Base-by-base conservation (phyloP, 768 basidiomycete genomes). In the Russula earlei region DNA sequence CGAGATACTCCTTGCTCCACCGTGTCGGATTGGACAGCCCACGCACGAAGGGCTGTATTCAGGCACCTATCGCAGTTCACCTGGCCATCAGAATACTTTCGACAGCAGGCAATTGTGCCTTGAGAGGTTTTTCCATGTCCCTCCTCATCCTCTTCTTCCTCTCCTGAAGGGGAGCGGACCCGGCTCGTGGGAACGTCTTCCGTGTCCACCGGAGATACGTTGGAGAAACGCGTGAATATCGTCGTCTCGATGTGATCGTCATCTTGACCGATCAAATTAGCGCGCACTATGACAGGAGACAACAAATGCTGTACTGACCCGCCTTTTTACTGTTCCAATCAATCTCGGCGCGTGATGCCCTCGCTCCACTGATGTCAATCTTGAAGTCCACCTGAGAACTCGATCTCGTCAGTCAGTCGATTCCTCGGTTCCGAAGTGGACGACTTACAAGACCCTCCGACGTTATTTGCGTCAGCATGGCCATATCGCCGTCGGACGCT, bases 251-350 rank as follows among this genome's bases (percentile, higher is more conserved):
- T 83, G 63, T 91, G 80, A 67, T 91, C 85, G 64, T 93, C 90
- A 65, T 90, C 90, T 91, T 60, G 37, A 41, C 41, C 14, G 27
- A 33, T 37, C 57, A 20, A 46, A 51, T 59, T 60, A 7, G 44
- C 19, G 24, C 19, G 5, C 17, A 43, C 8, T 25, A 1, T 40
- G 20, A 2, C n/a, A n/a, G 11, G 7, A 50, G 15, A 14, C 8
- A 51, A 9, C 4, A 14, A 25, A 12, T 24, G 14, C 14, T 29
- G 24, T 8, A 67, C 75, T 53, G 59, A 87, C 90, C 88, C 61
- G 86, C 85, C 75, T 90, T 89, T 72, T 91, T 91, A 68, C 89
- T 95, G 62, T 90, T 90, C 80, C 85, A 91, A 64, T 91, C 87
- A 34, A 87, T 71, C 11, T 67, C 71, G 24, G 73, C 67, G 7